Percentiles rank a stretch among this genome's conserved stretches.
Evolutionary conservation across 305 asterid species (phyloP).

Genomic region (Fraxinus velutina): DNA sequence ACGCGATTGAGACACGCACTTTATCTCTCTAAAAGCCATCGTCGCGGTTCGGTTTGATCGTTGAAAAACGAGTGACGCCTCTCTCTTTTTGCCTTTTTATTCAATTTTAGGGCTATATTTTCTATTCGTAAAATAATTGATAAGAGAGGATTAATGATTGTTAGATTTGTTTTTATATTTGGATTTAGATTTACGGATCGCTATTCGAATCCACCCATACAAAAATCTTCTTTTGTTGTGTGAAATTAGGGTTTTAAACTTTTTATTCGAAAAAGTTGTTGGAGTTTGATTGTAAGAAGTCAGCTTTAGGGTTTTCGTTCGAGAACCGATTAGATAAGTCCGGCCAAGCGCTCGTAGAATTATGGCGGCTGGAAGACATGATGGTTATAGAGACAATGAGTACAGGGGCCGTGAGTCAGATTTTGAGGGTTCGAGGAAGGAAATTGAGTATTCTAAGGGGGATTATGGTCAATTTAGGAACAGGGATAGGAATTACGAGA

Average conservation of each 20-base stretch:
- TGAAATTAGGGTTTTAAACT: not conserved
- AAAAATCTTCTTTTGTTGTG: not conserved
- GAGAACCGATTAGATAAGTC: not conserved
- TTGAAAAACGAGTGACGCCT: not conserved
- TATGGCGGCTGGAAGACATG: conserved; percentile 80
- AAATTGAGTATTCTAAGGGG: conserved; percentile 38
- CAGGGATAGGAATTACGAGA: conserved; percentile 27
- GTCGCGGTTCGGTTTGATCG: not conserved
- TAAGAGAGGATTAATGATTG: not conserved
- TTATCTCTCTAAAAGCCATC: not conserved
- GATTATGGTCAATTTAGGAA: conserved; percentile 44
- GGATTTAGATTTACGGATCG: not conserved
- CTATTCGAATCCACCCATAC: not conserved
- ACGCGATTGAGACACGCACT: not conserved
- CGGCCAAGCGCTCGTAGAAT: not conserved
- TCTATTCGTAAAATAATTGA: not conserved
- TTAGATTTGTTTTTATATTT: not conserved
- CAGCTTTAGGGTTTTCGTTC: not conserved
- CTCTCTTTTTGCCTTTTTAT: not conserved
- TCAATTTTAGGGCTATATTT: not conserved
- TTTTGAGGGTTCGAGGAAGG: conserved; percentile 43
- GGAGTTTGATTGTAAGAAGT: not conserved
- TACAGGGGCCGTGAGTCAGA: conserved; percentile 58
- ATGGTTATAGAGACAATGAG: conserved; percentile 58
- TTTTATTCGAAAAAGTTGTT: not conserved